These are phyloP conservation scores for Candida anutae DNA, from an alignment of 1,139 yeast species.

Conservation along the genomic window DNA sequence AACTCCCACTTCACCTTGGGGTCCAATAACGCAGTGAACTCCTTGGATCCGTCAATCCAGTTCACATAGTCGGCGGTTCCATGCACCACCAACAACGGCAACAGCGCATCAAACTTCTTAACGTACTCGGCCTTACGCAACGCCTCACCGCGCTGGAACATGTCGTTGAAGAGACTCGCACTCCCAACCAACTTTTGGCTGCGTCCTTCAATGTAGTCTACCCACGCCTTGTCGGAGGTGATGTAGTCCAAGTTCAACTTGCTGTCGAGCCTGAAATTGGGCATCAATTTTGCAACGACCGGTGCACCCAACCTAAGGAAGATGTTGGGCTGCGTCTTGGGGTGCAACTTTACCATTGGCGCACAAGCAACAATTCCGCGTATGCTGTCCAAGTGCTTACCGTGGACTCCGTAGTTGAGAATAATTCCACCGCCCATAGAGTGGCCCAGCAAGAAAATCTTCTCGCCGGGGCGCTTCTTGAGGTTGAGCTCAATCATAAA, in stretches of 20 bases:
- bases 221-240: constrained; percentile 47
- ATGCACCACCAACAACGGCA: constrained; percentile 20
- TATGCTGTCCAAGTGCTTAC: constrained; percentile 47
- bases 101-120: constrained; percentile 37
- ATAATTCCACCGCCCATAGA: constrained; percentile 95
- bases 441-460: constrained; percentile 66
- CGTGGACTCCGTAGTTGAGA: constrained; percentile 66
- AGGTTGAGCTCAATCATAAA: constrained; percentile 41
- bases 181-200: constrained; percentile 38
- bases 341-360: constrained; percentile 58
- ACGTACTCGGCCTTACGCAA: constrained; percentile 38
- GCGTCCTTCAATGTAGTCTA: constrained; percentile 30
- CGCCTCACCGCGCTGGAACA: constrained; percentile 54
- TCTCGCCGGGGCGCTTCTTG: constrained; percentile 22
- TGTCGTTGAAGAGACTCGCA: constrained; percentile 45
- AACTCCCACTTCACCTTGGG: constrained; percentile 22
- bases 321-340: constrained; percentile 46
- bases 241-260: constrained; percentile 47
- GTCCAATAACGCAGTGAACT: constrained; percentile 33
- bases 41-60: constrained; percentile 44
- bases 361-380: constrained; percentile 55
- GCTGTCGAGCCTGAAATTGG: constrained; percentile 50
- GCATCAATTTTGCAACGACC: constrained; percentile 40
- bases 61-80: constrained; percentile 42
- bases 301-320: constrained; percentile 40